Evolutionary conservation across 345 rosid species (phyloP).

Genomic region (Streptanthus diversifolius): DNA sequence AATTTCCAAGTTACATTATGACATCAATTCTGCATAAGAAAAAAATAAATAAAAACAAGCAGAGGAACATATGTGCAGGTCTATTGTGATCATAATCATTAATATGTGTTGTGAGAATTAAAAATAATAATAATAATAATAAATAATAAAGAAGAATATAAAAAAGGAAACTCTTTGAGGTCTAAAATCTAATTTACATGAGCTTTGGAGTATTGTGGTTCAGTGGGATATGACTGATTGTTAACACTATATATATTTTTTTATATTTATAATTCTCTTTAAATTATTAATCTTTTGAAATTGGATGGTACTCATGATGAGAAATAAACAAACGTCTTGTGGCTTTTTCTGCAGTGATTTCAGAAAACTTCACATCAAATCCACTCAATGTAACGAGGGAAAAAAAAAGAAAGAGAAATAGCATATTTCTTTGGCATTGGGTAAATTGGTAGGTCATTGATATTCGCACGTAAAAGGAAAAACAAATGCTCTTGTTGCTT

Average conservation of each 20-base stretch:
- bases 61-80: conserved; percentile 15
- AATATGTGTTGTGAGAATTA: conserved; percentile 9
- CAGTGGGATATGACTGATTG: conserved; percentile 33
- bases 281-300: conserved; percentile 31
- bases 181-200: conserved; percentile 29
- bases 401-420: background rate
- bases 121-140: background rate
- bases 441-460: conserved; percentile 12
- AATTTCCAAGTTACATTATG: conserved; percentile 20
- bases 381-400: conserved; percentile 19
- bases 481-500: conserved; percentile 8
- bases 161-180: conserved; percentile 18
- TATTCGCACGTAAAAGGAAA: conserved; percentile 27
- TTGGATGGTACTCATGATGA: conserved; percentile 31
- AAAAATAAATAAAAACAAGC: background rate
- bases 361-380: conserved; percentile 36
- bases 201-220: conserved; percentile 29
- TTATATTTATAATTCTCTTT: background rate
- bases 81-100: conserved; percentile 27
- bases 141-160: background rate
- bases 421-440: conserved; percentile 3
- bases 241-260: background rate
- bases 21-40: conserved; percentile 14
- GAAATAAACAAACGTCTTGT: conserved; percentile 27
- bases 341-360: conserved; percentile 33